Evolutionary conservation across 495 filamentous ascomycete genomes (phyloP).

Genomic region (Tuber borchii): DNA sequence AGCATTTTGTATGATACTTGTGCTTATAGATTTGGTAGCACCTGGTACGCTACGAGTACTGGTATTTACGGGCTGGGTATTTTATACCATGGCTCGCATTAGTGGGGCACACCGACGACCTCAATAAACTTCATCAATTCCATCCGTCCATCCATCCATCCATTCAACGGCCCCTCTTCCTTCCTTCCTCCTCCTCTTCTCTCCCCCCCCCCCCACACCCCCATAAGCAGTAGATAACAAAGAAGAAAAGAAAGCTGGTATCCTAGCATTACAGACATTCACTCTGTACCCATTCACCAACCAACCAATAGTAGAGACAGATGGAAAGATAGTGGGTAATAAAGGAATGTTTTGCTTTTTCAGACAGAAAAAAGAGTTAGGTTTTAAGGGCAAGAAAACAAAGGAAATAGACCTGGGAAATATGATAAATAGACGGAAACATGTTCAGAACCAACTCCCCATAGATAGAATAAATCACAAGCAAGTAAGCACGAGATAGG

Average conservation of each 20-base stretch:
- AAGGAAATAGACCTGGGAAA: slow-evolving; percentile 1
- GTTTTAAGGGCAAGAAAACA: background rate
- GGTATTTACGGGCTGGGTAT: background rate
- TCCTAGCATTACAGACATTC: background rate
- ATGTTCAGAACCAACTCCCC: background rate
- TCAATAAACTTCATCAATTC: background rate
- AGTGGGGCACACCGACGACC: background rate
- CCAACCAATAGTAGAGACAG: background rate
- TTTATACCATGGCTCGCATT: background rate
- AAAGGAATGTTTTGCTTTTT: background rate
- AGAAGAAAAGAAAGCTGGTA: background rate
- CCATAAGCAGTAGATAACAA: background rate
- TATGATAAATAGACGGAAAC: background rate
- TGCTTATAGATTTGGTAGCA: background rate
- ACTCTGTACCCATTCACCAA: background rate
- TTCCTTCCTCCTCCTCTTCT: background rate
- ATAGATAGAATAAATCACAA: background rate
- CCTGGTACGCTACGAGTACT: background rate
- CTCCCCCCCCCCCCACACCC: too few species aligned
- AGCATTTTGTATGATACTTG: background rate
- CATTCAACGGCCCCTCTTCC: background rate
- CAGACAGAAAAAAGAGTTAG: background rate
- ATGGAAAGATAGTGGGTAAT: background rate
- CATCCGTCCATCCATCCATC: background rate
- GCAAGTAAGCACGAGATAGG: background rate